phyloP scores from a whole-genome alignment of 2,329 filamentous ascomycete species.

The Chaetomium sp. region DNA sequence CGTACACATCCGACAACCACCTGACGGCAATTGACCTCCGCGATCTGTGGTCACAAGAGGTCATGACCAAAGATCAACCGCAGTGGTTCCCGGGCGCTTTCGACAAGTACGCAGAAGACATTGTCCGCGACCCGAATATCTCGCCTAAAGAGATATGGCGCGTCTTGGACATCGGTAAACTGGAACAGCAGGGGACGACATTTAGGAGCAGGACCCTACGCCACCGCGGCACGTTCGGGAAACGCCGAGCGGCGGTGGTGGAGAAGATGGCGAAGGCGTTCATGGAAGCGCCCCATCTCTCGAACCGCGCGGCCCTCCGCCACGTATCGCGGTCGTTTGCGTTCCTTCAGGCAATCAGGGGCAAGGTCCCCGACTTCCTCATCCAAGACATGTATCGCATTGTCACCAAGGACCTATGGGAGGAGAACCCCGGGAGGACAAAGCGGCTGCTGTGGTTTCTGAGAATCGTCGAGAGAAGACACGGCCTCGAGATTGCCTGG shows the following conservation, averaged over 20 bases:
- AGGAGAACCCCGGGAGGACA: conserved; percentile 41
- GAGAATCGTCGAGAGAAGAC: conserved; percentile 37
- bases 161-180: conserved; percentile 28
- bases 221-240: conserved; percentile 22
- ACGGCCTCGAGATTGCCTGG: conserved; percentile 32
- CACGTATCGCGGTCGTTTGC: conserved; percentile 40
- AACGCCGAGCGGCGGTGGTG: conserved; percentile 29
- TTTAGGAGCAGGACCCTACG: conserved; percentile 14
- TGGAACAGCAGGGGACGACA: conserved; percentile 34
- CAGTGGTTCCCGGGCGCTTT: conserved; percentile 29
- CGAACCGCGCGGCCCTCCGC: conserved; percentile 36
- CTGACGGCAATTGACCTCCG: conserved; percentile 28
- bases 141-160: conserved; percentile 30
- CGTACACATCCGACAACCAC: conserved; percentile 24
- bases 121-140: conserved; percentile 28
- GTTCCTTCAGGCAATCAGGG: conserved; percentile 36
- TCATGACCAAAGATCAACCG: conserved; percentile 11
- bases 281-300: conserved; percentile 30
- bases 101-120: conserved; percentile 25
- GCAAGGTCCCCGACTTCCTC: conserved; percentile 33
- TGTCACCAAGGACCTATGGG: conserved; percentile 42
- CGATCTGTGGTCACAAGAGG: conserved; percentile 24
- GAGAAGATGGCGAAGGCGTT: conserved; percentile 31
- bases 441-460: conserved; percentile 44
- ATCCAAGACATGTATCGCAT: conserved; percentile 40